Evolutionary conservation across 768 basidiomycete species (phyloP).

Genomic region (Austroboletus festivus): DNA sequence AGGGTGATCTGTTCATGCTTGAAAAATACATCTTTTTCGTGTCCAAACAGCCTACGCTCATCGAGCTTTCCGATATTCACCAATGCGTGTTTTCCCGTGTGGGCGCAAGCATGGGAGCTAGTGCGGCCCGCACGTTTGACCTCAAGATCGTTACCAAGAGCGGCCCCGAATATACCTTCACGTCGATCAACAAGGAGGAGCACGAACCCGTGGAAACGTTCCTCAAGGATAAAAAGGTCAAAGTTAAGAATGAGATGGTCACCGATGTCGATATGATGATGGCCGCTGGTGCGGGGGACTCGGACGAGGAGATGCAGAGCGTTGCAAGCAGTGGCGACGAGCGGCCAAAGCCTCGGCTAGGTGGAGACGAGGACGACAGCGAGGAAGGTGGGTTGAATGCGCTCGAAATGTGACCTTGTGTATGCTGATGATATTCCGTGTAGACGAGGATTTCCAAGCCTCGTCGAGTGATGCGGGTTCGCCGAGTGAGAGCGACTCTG

Average conservation of each 20-base stretch:
- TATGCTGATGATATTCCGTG: constrained; percentile 3
- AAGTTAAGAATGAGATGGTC: constrained; percentile 93
- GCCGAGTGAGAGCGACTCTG: constrained; percentile 69
- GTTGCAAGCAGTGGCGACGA: constrained; percentile 69
- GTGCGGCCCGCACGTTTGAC: constrained; percentile 91
- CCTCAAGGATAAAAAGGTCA: constrained; percentile 86
- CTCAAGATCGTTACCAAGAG: constrained; percentile 83
- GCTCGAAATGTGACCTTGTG: not conserved
- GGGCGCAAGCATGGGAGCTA: constrained; percentile 76
- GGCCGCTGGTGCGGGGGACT: constrained; percentile 59
- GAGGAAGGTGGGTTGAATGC: constrained; percentile 51
- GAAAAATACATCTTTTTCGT: constrained; percentile 99
- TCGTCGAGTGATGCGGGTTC: constrained; percentile 87
- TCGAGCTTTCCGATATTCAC: constrained; percentile 87
- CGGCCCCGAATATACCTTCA: constrained; percentile 85
- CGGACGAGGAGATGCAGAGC: constrained; percentile 84
- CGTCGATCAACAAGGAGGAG: constrained; percentile 94
- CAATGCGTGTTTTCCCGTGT: constrained; percentile 92
- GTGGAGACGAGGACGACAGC: constrained; percentile 68
- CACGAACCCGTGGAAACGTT: constrained; percentile 83
- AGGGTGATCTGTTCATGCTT: constrained; percentile 96
- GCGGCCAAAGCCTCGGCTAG: constrained; percentile 47
- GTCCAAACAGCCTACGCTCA: constrained; percentile 88
- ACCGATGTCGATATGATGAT: constrained; percentile 80
- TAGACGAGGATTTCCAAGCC: constrained; percentile 90